These are phyloP conservation scores for Lipomyces kockii DNA, from an alignment of 805 yeast species.

Conservation along the genomic window DNA sequence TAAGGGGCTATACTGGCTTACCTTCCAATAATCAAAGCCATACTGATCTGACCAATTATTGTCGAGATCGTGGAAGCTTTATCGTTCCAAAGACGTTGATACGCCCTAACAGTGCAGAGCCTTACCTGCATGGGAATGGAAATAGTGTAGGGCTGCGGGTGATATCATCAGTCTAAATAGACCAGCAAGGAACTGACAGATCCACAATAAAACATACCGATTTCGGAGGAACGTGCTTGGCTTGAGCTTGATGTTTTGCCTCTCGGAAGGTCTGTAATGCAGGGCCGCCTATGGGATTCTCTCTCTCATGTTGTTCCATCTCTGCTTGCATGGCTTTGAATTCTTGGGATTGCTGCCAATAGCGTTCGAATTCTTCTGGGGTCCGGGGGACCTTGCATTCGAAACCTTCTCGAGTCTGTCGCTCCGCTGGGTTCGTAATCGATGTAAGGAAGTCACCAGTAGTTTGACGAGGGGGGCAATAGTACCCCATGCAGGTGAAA, in stretches of 20 bases:
- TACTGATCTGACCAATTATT: not conserved
- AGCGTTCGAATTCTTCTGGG: conserved; percentile 46
- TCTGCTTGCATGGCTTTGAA: conserved; percentile 48
- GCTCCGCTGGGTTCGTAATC: conserved; percentile 56
- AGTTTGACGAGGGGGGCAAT: conserved; percentile 61
- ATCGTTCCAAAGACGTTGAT: conserved; percentile 5
- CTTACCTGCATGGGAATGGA: conserved; percentile 3
- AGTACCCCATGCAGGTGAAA: conserved; percentile 59
- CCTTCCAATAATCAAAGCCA: conserved; percentile 7
- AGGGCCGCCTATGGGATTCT: not conserved
- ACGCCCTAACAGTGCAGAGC: conserved; percentile 4
- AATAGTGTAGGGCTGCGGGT: conserved; percentile 5
- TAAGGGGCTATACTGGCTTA: not conserved
- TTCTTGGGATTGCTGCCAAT: conserved; percentile 55
- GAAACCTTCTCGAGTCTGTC: conserved; percentile 50
- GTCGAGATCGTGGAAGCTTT: not conserved
- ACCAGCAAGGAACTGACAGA: conserved; percentile 2
- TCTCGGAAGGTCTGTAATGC: not conserved
- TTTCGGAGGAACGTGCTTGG: conserved; percentile 3
- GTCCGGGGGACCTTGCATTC: conserved; percentile 58
- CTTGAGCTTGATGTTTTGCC: not conserved
- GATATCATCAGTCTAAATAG: not conserved
- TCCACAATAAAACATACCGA: not conserved
- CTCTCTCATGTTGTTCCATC: conserved; percentile 48
- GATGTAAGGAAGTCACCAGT: conserved; percentile 46